Base-by-base conservation (phyloP, 2,329 filamentous ascomycete genomes). In the Geosmithia morbida region DNA sequence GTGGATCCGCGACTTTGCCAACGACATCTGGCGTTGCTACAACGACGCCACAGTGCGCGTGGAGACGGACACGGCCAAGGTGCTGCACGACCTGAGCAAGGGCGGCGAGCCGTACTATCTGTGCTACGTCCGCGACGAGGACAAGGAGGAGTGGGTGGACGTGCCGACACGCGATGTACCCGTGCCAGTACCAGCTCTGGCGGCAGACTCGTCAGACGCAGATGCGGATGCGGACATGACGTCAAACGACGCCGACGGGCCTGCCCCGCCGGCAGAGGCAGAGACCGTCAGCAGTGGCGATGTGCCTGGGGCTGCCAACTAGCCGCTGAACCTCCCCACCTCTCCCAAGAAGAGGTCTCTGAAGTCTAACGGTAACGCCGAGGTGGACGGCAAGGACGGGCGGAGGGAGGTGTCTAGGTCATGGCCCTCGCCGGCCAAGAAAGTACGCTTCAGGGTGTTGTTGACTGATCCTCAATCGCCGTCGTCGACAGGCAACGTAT, bases 1-100 rank as follows among this genome's bases (percentile, higher is more conserved):
- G 43, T 96, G 89, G 75, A 94, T 98, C 52, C 85, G 81, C 58
- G 92, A 97, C 66, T 94, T 94, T 61, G 76, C 82, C 53, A 76
- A 79, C 44, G 75, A 78, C 41, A 70, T 89, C 18, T 98, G 92
- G 89, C 82, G 88, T 49, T 87, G 86, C 58, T 98, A 96, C 70
- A 98, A 98, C 60, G 92, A 98, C 57, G 83, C 83, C 47, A 74
- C 74, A 16, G 88, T 98, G 20, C 81, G 77, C 2, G 79, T 85
- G 52, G 70, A 74, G 49, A 74, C 79, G 22, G 75, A 85, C 55
- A 70, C 75, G 7, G 70, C 71, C 16, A 76, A 83, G 45, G 85
- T 95, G 41, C 81, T 92, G 52, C 70, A 76, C 20, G 72, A 77
- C 51, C 71, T 85, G 45, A 79, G 77, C 50, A 74, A 68, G 11